Percentiles rank a stretch among this genome's conserved stretches.
Conservation (phyloP, 2,329 filamentous ascomycete genomes). For the Fusarium euwallaceae region DNA sequence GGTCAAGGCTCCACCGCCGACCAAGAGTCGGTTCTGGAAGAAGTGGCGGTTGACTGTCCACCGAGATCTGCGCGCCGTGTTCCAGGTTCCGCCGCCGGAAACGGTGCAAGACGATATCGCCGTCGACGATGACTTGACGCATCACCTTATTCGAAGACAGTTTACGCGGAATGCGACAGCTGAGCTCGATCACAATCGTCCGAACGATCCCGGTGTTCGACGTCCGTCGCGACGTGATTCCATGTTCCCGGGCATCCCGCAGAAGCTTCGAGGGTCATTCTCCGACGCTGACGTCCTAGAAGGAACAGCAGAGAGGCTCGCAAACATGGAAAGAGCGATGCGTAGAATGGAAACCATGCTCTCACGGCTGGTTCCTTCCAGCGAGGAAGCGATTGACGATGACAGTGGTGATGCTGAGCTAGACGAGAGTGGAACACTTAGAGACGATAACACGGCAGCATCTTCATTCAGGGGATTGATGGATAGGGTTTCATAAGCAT, state of each 20-base stretch:
- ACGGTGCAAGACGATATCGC: constrained; percentile 68
- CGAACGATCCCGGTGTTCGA: constrained; percentile 45
- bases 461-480: constrained; percentile 45
- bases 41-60: constrained; percentile 78
- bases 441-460: constrained; percentile 47
- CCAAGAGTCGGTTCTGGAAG: constrained; percentile 70
- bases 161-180: constrained; percentile 62
- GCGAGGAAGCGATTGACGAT: constrained; percentile 45
- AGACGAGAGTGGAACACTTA: constrained; percentile 48
- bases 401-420: constrained; percentile 45
- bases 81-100: constrained; percentile 77
- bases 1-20: constrained; percentile 40
- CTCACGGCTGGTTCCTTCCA: constrained; percentile 52
- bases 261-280: constrained; percentile 64
- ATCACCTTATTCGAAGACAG: constrained; percentile 69
- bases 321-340: constrained; percentile 64
- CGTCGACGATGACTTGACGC: constrained; percentile 70
- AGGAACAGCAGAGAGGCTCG: constrained; percentile 60
- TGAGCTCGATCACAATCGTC: constrained; percentile 43
- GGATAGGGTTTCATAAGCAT: constrained; percentile 19
- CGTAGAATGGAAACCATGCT: constrained; percentile 64
- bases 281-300: constrained; percentile 61
- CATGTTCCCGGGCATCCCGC: constrained; percentile 65
- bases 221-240: constrained; percentile 66
- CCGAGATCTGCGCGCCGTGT: constrained; percentile 79